A percentile compares a stretch with the other conserved stretches of the same genome.
Evolutionary conservation across 2,329 filamentous ascomycete genomes (phyloP).

Genomic region (Alternaria panax): DNA sequence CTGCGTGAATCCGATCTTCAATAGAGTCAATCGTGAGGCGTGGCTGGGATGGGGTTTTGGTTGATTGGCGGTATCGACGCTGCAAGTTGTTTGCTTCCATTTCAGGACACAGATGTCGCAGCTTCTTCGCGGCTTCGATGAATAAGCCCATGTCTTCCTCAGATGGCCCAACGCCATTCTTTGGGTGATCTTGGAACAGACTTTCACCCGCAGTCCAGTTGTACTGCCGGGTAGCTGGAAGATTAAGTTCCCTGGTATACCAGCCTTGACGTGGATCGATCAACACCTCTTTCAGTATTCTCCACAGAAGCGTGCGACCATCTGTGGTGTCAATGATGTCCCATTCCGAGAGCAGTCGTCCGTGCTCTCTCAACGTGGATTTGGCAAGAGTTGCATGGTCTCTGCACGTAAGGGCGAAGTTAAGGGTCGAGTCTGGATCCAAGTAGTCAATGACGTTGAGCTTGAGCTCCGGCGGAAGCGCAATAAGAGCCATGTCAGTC

Average conservation of each 20-base stretch:
- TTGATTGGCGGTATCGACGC: not conserved
- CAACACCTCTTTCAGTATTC: slow-evolving; percentile 15
- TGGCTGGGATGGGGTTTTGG: not conserved
- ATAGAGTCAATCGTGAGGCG: not conserved
- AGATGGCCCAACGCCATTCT: not conserved
- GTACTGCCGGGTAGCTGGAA: slow-evolving; percentile 10
- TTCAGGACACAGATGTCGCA: slow-evolving; percentile 11
- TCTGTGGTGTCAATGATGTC: slow-evolving; percentile 8
- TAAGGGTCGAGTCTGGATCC: slow-evolving; percentile 20
- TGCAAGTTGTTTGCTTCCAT: not conserved
- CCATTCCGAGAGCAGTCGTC: slow-evolving; percentile 10
- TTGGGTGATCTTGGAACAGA: not conserved
- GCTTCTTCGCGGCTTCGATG: not conserved
- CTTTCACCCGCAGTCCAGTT: not conserved
- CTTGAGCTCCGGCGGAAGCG: slow-evolving; percentile 20
- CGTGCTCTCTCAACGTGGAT: slow-evolving; percentile 13
- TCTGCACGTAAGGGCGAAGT: slow-evolving; percentile 24
- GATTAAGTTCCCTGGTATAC: slow-evolving; percentile 26
- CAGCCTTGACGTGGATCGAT: slow-evolving; percentile 18
- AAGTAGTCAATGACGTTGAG: slow-evolving; percentile 16
- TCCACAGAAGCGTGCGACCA: slow-evolving; percentile 8
- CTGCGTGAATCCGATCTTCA: slow-evolving; percentile 8
- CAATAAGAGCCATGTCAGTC: slow-evolving; percentile 15
- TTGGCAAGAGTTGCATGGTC: slow-evolving; percentile 9
- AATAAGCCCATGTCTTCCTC: slow-evolving; percentile 12